These are phyloP conservation scores for Ceriops tagal DNA, from an alignment of 345 rosid species.

Conservation along the genomic window DNA sequence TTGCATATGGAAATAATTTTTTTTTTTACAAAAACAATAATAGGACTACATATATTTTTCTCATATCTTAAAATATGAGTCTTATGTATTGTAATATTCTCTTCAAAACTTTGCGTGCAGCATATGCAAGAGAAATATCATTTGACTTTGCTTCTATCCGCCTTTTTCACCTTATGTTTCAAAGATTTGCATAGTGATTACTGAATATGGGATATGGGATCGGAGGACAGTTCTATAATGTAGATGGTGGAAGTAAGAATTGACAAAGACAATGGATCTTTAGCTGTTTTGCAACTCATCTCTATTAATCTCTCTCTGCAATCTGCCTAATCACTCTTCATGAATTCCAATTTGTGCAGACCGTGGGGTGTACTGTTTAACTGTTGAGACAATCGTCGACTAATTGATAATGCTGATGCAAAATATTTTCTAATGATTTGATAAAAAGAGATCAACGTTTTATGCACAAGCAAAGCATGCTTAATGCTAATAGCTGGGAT, in stretches of 20 bases:
- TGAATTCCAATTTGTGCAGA: background rate
- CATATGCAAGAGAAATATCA: background rate
- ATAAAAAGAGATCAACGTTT: background rate
- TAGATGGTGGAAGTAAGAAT: background rate
- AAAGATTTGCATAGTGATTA: too few species aligned
- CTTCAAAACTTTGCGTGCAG: too few species aligned
- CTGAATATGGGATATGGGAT: background rate
- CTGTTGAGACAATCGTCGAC: too few species aligned
- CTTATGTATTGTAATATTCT: too few species aligned
- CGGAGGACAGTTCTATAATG: background rate
- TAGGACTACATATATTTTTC: too few species aligned
- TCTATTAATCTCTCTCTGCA: too few species aligned
- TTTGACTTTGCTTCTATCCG: background rate
- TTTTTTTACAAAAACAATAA: too few species aligned
- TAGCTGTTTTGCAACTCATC: too few species aligned
- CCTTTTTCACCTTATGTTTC: background rate
- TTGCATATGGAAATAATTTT: too few species aligned
- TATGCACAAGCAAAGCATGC: background rate
- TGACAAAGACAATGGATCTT: background rate
- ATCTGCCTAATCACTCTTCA: background rate
- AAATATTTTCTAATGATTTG: background rate
- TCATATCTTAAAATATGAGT: too few species aligned
- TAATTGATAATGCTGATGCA: conserved; percentile 9
- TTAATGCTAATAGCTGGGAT: conserved; percentile 6
- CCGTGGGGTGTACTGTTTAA: background rate